Base-by-base conservation (phyloP, 352 stramenopile species). In the Pseudoperonospora humuli region DNA sequence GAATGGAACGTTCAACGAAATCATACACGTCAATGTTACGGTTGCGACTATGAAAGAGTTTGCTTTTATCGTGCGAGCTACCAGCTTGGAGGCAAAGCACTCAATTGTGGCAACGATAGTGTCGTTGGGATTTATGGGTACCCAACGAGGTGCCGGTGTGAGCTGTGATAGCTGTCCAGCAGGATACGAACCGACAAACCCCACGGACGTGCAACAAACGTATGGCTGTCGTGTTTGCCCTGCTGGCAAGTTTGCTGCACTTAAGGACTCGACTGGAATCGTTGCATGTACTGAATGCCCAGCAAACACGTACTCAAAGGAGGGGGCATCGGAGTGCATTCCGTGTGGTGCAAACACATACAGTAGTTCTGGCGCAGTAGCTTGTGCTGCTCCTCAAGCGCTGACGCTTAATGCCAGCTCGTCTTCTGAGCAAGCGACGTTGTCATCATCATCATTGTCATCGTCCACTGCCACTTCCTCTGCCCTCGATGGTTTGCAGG, bases 311-410 rank as follows among this genome's bases (percentile, higher is more conserved):
- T 83, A 75, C 46, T 86, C 74, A 2, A 51, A 57, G 5, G 50
- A 61, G 21, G 75, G 77, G n/a, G 55, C 67, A 3, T 62, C 48
- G 1, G 49, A 61, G 32, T 89, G 77, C 25, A 70, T 47, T 38
- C 39, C 63, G 3, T 89, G 77, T 54, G 77, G 77, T 8, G 39
- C 38, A n/a, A 86, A 86, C 37, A 86, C 77, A 5, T 77, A 73
- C 29, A 86, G 73, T 24, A 59, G 38, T 14, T 21, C 33, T 23
- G 72, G 72, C 28, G 59, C 67, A 15, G 44, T 57, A 25, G 21
- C 48, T 2, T 87, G 75, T 41, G 55, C 70, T 3, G 70, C 75
- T 23, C 73, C 72, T 20, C 48, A 62, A 17, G 60, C 62, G 0
- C 51, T 87, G 2, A 61, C 47, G 3, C 49, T 70, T 1, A 78